Evolutionary conservation across 495 filamentous ascomycete genomes (phyloP), one percentile per base, ranked within the genome.

Genomic region (Jackrogersella minutella): DNA sequence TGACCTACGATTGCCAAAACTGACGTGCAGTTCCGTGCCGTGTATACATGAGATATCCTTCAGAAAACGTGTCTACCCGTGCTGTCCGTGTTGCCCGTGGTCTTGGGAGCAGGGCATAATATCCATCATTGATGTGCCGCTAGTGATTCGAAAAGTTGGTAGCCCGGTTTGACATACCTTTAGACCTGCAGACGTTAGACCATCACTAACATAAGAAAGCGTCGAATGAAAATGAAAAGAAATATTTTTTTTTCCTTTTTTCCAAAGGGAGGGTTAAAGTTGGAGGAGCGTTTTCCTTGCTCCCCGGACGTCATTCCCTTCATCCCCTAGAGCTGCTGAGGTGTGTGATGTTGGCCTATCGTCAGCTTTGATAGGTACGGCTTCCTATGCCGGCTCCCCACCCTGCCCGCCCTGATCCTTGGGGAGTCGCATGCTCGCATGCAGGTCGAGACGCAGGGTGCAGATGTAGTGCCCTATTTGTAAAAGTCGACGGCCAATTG

Each of bases 261-360:
- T 3, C 3, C 21, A 47, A 60, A 47, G 24, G 41, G 50, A 31
- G 55, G 33, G 26, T 34, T 9, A 50, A 43, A 14, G 36, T 54
- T 59, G 60, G 21, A 61, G 65, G 60, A 69, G 37, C 43, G 36
- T 51, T 50, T 69, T 57, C 66, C 66, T 64, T 64, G 66, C 39
- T 44, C 30, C 14, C 55, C 50, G 43, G 51, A 62, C 61, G 61
- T 62, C 44, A 58, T 52, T 34, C 58, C 56, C n/a, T n/a, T n/a
- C n/a, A n/a, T n/a, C n/a, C n/a, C n/a, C n/a, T 60, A 60, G 60
- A 64, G 66, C 60, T 56, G 66, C 66, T 51, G 66, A 60, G 34
- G 60, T 59, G 43, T 50, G 43, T 55, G 66, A 69, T 64, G 60
- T 59, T 36, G 55, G 60, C 49, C 39, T 39, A 46, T 50, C 26